Conservation (phyloP, 2,329 filamentous ascomycete genomes). For the Neospermospora avenae region DNA sequence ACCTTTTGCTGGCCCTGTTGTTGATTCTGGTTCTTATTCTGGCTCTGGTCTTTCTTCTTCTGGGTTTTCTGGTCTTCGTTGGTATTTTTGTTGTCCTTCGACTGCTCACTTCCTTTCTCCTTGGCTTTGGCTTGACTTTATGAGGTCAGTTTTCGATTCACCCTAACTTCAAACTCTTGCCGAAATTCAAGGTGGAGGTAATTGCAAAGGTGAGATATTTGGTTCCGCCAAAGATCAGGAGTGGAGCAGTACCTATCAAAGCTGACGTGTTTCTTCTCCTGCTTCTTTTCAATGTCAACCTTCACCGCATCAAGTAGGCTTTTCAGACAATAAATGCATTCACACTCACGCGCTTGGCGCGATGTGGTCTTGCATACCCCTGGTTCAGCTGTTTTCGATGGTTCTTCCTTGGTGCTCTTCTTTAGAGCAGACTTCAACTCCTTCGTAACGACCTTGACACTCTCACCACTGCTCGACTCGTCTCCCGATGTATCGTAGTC, state of each 20-base stretch:
- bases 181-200: background rate
- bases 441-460: background rate
- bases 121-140: background rate
- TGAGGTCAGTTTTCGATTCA: background rate
- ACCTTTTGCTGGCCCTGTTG: background rate
- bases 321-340: constrained; percentile 1
- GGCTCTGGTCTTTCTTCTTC: background rate
- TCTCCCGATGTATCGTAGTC: constrained; percentile 4
- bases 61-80: background rate
- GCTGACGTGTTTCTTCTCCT: constrained; percentile 2
- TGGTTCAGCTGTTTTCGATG: background rate
- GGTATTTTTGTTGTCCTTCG: background rate
- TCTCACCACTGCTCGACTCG: constrained; percentile 1
- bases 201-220: background rate
- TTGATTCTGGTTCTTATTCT: background rate
- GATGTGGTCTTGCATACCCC: background rate
- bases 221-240: background rate
- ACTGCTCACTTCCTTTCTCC: background rate
- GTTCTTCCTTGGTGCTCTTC: background rate
- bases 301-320: constrained; percentile 1
- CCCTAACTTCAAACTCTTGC: background rate
- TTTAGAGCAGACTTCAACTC: constrained; percentile 9
- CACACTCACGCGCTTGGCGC: background rate
- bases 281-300: constrained; percentile 3
- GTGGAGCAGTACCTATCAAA: background rate